These are phyloP conservation scores for Pneumocystis canis DNA, from an alignment of 1,139 yeast genomes.

Conservation along the genomic window DNA sequence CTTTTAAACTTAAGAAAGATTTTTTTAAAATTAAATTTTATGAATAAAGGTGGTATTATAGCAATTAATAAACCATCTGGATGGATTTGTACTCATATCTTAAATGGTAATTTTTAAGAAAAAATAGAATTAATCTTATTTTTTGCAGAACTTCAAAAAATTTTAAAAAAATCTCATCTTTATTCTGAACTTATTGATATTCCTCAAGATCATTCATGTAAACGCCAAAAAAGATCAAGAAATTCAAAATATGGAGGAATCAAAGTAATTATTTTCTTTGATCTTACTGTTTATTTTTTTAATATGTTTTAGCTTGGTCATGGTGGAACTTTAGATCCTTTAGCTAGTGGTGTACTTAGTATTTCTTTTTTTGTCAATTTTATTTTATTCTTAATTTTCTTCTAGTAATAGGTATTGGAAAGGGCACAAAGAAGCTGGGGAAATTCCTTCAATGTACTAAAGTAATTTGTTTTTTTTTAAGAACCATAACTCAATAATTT, in stretches of 20 bases:
- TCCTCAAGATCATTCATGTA: not conserved
- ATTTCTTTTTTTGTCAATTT: not conserved
- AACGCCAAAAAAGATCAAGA: not conserved
- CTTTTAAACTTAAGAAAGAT: not conserved
- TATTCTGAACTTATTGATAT: not conserved
- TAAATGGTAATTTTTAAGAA: not conserved
- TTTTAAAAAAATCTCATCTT: not conserved
- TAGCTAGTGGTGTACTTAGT: conserved; percentile 73
- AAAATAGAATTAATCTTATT: not conserved
- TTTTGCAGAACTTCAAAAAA: not conserved
- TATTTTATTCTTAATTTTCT: not conserved
- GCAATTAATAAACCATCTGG: conserved; percentile 2
- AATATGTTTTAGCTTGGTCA: conserved; percentile 55
- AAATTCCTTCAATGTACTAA: conserved; percentile 51
- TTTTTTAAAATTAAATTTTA: not conserved
- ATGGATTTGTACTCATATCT: not conserved
- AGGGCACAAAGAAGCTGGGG: conserved; percentile 71
- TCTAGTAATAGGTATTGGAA: conserved; percentile 67
- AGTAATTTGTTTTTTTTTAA: conserved; percentile 4
- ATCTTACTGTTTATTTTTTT: not conserved
- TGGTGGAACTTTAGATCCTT: conserved; percentile 93
- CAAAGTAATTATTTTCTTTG: not conserved
- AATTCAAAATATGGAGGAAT: not conserved
- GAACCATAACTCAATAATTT: not conserved
- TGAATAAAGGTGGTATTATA: not conserved